Conservation (phyloP, 2,329 filamentous ascomycete species). For the Byssothecium circinans region DNA sequence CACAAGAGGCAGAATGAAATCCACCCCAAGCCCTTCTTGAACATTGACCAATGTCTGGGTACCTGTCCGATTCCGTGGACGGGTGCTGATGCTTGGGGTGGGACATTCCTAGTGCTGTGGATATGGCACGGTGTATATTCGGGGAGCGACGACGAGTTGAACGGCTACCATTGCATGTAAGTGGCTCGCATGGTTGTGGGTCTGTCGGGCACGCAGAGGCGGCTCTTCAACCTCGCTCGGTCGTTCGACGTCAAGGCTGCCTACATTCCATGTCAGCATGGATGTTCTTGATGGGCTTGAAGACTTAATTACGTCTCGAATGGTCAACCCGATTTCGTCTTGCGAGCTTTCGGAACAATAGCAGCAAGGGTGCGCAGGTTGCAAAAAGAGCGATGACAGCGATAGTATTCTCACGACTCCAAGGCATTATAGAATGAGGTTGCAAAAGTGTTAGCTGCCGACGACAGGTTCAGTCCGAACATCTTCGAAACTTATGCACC, state of each 20-base stretch:
- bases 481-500: neutral
- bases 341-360: neutral
- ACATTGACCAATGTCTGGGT: slow-evolving; percentile 35
- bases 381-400: slow-evolving; percentile 2
- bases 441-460: neutral
- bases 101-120: neutral
- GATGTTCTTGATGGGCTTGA: neutral
- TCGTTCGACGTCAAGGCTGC: neutral
- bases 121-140: neutral
- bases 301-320: neutral
- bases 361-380: neutral
- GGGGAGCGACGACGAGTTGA: neutral
- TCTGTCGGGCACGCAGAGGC: neutral
- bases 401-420: slow-evolving; percentile 3
- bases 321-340: neutral
- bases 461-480: neutral
- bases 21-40: slow-evolving; percentile 22
- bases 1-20: slow-evolving; percentile 30
- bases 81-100: slow-evolving; percentile 14
- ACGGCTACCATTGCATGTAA: neutral
- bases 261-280: neutral
- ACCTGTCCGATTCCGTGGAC: slow-evolving; percentile 19
- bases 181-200: neutral
- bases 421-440: neutral
- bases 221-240: neutral